Conservation (phyloP, 2,329 filamentous ascomycete species). For the Knufia petricola region DNA sequence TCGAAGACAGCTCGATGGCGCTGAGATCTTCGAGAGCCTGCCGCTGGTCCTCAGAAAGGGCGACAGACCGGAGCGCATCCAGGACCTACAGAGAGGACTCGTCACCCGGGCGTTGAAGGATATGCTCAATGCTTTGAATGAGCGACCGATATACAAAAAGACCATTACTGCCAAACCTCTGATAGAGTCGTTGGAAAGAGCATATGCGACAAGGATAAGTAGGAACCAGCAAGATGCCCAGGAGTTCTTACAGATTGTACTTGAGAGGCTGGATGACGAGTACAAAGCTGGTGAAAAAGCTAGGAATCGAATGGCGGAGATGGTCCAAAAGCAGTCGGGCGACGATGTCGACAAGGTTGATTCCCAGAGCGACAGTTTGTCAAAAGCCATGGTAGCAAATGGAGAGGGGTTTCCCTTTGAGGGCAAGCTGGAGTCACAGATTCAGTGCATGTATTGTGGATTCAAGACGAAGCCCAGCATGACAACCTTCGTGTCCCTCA, state of each 20-base stretch:
- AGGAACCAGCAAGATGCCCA: slow-evolving; percentile 95
- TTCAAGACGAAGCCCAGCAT: slow-evolving; percentile 78
- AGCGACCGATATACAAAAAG: slow-evolving; percentile 86
- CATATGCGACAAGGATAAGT: slow-evolving; percentile 84
- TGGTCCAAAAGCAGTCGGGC: slow-evolving; percentile 28
- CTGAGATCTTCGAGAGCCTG: slow-evolving; percentile 60
- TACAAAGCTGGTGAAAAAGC: slow-evolving; percentile 77
- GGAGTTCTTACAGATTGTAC: slow-evolving; percentile 89
- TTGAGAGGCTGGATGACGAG: slow-evolving; percentile 85
- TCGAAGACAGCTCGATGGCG: slow-evolving; percentile 67
- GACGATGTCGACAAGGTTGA: slow-evolving; percentile 29
- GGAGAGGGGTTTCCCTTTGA: slow-evolving; percentile 81
- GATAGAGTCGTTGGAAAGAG: slow-evolving; percentile 69
- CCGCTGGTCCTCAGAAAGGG: slow-evolving; percentile 31
- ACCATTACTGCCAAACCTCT: slow-evolving; percentile 83
- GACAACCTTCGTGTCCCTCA: slow-evolving; percentile 84
- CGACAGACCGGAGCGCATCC: slow-evolving; percentile 39
- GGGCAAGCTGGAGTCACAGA: slow-evolving; percentile 84
- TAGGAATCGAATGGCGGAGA: slow-evolving; percentile 36
- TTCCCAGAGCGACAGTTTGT: slow-evolving; percentile 28
- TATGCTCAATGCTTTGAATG: slow-evolving; percentile 84
- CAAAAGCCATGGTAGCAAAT: slow-evolving; percentile 27
- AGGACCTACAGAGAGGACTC: slow-evolving; percentile 63
- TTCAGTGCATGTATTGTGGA: slow-evolving; percentile 80
- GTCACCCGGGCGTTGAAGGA: slow-evolving; percentile 85